These are phyloP conservation scores for Leishmania guyanensis DNA, from an alignment of 208 protist species.

Conservation along the genomic window DNA sequence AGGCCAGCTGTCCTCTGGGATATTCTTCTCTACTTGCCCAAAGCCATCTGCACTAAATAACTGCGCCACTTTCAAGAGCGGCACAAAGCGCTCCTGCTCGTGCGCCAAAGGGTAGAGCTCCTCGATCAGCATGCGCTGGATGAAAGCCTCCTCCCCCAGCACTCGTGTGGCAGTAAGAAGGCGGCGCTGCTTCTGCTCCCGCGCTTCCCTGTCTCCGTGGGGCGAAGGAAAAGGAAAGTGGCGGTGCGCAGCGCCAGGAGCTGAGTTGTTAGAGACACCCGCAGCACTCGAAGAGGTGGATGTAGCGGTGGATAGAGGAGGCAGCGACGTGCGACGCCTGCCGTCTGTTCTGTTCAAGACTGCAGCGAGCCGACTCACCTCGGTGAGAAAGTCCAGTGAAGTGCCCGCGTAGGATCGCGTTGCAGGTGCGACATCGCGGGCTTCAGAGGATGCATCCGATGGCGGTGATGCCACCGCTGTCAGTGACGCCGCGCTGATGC, in stretches of 20 bases:
- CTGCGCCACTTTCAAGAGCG: conserved; percentile 43
- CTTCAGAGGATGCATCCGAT: neutral
- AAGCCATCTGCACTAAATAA: conserved; percentile 22
- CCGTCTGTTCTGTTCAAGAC: neutral
- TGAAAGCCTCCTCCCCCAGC: conserved; percentile 40
- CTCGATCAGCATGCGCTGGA: conserved; percentile 39
- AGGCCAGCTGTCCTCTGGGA: conserved; percentile 30
- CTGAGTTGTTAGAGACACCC: neutral
- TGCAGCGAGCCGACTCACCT: conserved; percentile 6
- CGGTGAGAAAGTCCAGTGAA: conserved; percentile 10
- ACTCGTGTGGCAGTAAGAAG: conserved; percentile 43
- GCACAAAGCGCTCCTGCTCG: conserved; percentile 45
- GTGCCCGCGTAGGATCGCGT: neutral
- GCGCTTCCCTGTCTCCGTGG: neutral
- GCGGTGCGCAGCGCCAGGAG: neutral
- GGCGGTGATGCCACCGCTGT: neutral
- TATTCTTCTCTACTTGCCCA: neutral
- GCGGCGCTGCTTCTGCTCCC: conserved; percentile 34
- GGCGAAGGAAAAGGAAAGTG: neutral
- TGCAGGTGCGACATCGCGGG: neutral
- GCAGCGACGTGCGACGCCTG: neutral
- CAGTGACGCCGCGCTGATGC: neutral
- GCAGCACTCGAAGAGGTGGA: neutral
- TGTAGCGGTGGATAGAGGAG: neutral
- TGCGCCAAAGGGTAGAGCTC: conserved; percentile 48